These are phyloP conservation scores for Schizonepeta tenuifolia DNA, from an alignment of 257 asterid genomes.

Conservation along the genomic window DNA sequence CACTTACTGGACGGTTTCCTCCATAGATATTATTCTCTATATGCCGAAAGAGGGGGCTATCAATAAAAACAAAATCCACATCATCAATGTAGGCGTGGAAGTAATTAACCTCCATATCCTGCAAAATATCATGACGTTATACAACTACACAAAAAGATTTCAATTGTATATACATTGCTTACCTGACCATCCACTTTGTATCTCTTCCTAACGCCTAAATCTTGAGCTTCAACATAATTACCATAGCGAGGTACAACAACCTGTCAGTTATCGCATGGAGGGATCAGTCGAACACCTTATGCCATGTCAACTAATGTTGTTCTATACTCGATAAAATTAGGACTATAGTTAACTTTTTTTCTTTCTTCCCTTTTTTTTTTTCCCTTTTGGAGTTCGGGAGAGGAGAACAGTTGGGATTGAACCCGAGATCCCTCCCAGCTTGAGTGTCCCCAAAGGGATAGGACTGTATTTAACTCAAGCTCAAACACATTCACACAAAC, in stretches of 20 bases:
- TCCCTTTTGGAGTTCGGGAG: background rate
- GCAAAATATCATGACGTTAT: slow-evolving; percentile 42
- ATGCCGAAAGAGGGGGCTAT: slow-evolving; percentile 63
- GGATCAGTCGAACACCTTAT: slow-evolving; percentile 18
- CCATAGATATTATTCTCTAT: slow-evolving; percentile 71
- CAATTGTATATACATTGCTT: slow-evolving; percentile 24
- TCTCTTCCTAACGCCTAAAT: slow-evolving; percentile 70
- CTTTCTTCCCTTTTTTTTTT: no score
- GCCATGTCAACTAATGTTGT: slow-evolving; percentile 14
- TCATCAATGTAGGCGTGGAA: slow-evolving; percentile 93
- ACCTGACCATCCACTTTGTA: slow-evolving; percentile 93
- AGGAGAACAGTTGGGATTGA: background rate
- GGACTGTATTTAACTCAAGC: no score
- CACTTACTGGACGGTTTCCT: slow-evolving; percentile 76
- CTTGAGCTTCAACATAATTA: slow-evolving; percentile 72
- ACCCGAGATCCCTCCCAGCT: background rate
- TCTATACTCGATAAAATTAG: background rate
- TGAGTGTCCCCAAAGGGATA: no score
- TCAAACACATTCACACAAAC: no score
- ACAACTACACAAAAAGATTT: slow-evolving; percentile 19
- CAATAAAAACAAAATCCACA: slow-evolving; percentile 93
- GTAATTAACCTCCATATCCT: slow-evolving; percentile 90
- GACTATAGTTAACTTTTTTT: background rate
- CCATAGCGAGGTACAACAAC: slow-evolving; percentile 87
- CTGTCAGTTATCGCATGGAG: slow-evolving; percentile 45